These are phyloP conservation scores for Aspergillus fumigatiaffinis DNA, from an alignment of 2,329 filamentous ascomycete species.

Conservation along the genomic window DNA sequence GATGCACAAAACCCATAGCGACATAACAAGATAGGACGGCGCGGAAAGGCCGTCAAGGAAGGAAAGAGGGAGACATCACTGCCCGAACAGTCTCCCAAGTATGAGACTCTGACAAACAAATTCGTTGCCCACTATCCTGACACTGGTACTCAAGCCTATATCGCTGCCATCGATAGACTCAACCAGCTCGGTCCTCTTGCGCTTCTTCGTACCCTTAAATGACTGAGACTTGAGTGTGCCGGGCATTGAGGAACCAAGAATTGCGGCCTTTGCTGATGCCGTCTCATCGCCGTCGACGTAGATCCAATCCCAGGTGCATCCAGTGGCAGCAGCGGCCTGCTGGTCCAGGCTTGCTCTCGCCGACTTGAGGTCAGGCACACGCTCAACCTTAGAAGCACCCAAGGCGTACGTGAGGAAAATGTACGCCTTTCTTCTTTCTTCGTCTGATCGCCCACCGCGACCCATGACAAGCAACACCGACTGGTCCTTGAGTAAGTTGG, in stretches of 20 bases:
- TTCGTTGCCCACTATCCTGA: conserved; percentile 75
- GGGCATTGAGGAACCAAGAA: conserved; percentile 15
- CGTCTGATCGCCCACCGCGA: conserved; percentile 55
- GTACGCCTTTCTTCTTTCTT: conserved; percentile 67
- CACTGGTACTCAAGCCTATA: conserved; percentile 42
- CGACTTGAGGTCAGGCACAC: conserved; percentile 62
- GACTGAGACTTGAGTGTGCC: conserved; percentile 25
- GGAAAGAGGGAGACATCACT: conserved; percentile 26
- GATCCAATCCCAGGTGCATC: conserved; percentile 64
- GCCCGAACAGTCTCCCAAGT: conserved; percentile 70
- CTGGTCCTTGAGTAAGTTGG: conserved; percentile 60
- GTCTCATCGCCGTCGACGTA: conserved; percentile 67
- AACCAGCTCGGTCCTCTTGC: conserved; percentile 34
- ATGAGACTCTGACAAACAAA: conserved; percentile 91
- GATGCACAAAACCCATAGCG: background rate
- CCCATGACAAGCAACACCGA: conserved; percentile 69
- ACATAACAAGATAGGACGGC: background rate
- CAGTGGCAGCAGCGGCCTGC: conserved; percentile 42
- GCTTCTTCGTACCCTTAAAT: conserved; percentile 39
- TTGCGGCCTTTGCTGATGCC: conserved; percentile 50
- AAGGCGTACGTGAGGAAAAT: conserved; percentile 76
- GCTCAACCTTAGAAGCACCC: conserved; percentile 64
- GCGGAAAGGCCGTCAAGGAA: conserved; percentile 2
- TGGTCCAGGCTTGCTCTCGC: conserved; percentile 58
- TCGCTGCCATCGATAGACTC: conserved; percentile 25